A percentile compares a stretch with the other conserved stretches of the same genome.
Conservation (phyloP, 1,284 basidiomycete species). For the Prillingera fragicola region DNA sequence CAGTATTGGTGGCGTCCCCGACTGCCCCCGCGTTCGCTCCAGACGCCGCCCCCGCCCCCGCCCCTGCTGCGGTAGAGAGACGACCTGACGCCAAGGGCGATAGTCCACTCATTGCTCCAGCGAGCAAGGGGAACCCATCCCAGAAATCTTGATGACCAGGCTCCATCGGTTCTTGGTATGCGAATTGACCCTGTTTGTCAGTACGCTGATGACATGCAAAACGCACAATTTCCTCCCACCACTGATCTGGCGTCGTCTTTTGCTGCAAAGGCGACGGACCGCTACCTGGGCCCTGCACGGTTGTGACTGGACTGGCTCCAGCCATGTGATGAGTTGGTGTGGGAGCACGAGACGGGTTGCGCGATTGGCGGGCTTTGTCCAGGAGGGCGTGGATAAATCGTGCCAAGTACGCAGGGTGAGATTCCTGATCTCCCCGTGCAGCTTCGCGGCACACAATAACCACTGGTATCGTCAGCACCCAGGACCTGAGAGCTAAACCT, state of each 20-base stretch:
- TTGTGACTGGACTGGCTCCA: too few relatives aligned
- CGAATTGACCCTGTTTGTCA: constrained; percentile 15
- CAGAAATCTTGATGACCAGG: constrained; percentile 18
- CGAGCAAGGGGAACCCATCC: constrained; percentile 19
- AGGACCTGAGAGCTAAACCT: neutral
- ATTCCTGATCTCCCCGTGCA: constrained; percentile 16
- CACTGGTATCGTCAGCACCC: constrained; percentile 8
- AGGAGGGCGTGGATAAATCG: constrained; percentile 19
- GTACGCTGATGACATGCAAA: neutral
- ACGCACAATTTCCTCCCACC: constrained; percentile 21
- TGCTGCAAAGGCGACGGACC: constrained; percentile 4
- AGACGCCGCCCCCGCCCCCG: too few relatives aligned
- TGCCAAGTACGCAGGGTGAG: constrained; percentile 19
- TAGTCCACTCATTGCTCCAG: constrained; percentile 17
- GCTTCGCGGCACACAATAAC: constrained; percentile 23
- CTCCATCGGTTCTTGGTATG: constrained; percentile 14
- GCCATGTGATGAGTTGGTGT: constrained; percentile 2
- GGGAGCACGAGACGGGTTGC: constrained; percentile 10
- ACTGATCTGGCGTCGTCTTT: constrained; percentile 17
- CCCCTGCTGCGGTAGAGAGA: too few relatives aligned
- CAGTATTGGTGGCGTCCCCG: constrained; percentile 1
- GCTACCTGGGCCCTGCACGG: too few relatives aligned
- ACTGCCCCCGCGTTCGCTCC: too few relatives aligned
- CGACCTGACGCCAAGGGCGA: constrained; percentile 1
- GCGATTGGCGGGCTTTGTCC: constrained; percentile 19